These are phyloP conservation scores for Pinus tabuliformis DNA, from an alignment of 75 land plant genomes.

Conservation along the genomic window DNA sequence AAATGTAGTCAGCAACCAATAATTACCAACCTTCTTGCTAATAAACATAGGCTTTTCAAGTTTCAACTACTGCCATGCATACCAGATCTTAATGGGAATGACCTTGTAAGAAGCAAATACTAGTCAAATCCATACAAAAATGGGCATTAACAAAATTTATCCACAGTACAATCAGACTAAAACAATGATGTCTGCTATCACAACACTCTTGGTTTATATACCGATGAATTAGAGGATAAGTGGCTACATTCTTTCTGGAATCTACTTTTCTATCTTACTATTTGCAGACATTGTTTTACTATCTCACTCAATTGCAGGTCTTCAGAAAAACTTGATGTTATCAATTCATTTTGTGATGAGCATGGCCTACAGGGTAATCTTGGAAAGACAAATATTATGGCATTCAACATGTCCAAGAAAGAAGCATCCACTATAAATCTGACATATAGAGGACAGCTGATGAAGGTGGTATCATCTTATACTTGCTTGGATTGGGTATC, in stretches of 20 bases:
- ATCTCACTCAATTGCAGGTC: background rate
- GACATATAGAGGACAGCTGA: background rate
- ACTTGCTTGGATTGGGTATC: background rate
- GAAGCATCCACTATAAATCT: background rate
- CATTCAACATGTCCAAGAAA: background rate
- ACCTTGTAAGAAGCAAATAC: no score
- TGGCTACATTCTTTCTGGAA: background rate
- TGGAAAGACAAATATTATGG: background rate
- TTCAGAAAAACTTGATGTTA: background rate
- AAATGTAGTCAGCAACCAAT: no score
- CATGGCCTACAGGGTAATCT: background rate
- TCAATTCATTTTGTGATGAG: background rate
- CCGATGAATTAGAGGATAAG: background rate
- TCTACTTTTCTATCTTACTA: background rate
- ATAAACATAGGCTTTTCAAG: no score
- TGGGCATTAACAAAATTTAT: no score
- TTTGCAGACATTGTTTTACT: background rate
- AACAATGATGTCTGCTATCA: no score
- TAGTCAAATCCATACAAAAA: no score
- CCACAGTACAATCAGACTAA: no score
- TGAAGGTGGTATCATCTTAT: background rate
- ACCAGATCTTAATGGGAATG: no score
- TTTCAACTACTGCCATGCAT: no score
- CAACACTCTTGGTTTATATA: background rate
- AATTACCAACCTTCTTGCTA: no score